These are phyloP conservation scores for Luffa aegyptiaca DNA, from an alignment of 306 rosid species.

Conservation along the genomic window DNA sequence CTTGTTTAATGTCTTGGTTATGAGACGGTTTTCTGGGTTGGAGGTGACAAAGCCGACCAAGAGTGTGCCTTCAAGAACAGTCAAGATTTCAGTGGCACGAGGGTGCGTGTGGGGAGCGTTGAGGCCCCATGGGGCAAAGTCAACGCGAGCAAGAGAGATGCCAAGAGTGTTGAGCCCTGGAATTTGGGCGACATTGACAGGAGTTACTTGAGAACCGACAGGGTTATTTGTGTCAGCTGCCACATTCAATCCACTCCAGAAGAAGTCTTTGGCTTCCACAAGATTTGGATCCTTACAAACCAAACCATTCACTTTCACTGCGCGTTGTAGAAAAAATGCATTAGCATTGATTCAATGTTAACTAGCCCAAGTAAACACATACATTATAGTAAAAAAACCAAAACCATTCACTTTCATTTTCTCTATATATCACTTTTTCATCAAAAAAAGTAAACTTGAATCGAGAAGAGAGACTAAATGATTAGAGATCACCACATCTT, in stretches of 20 bases:
- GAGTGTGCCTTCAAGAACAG: slow-evolving; percentile 25
- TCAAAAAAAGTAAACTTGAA: no score
- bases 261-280: slow-evolving; percentile 22
- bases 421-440: no score
- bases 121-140: slow-evolving; percentile 20
- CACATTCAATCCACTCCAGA: slow-evolving; percentile 15
- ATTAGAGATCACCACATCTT: no score
- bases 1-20: slow-evolving; percentile 20
- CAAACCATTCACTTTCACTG: slow-evolving; percentile 20
- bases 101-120: slow-evolving; percentile 40
- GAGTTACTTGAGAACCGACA: slow-evolving; percentile 16
- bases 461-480: no score
- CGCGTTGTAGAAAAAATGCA: background rate
- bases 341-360: no score
- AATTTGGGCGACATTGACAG: slow-evolving; percentile 19
- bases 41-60: slow-evolving; percentile 28
- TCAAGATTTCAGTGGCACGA: slow-evolving; percentile 28
- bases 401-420: no score
- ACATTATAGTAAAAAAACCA: no score
- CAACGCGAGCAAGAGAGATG: slow-evolving; percentile 21
- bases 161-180: slow-evolving; percentile 29
- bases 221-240: slow-evolving; percentile 20
- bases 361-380: no score
- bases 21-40: slow-evolving; percentile 17
- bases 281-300: slow-evolving; percentile 24